Base-by-base conservation (phyloP, 768 basidiomycete genomes). In the Boletus edulis region DNA sequence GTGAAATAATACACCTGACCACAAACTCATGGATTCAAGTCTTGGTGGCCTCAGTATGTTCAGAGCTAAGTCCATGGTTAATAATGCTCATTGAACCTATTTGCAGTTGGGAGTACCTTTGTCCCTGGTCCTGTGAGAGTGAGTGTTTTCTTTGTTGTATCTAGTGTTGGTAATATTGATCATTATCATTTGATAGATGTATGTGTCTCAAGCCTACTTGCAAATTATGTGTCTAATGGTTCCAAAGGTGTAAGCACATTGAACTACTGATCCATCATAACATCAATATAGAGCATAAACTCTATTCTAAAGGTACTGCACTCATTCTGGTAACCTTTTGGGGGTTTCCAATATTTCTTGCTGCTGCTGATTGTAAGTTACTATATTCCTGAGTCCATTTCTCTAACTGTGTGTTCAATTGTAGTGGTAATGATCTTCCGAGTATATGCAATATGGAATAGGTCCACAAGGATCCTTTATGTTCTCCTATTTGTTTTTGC, bases 301-400 rank as follows among this genome's bases (percentile, higher is more conserved):
- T 13, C 34, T 45, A 20, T 35, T 37, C 13, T 7, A 0, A 51
- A 60, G 57, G 57, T 39, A 40, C 35, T 12, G 7, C 4, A 27
- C 8, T 41, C 1, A 1, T 12, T 20, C 1, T 49, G 6, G 1
- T 34, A 7, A 1, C 13, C 1, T 1, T 0, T 0, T 61, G 51
- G 51, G 11, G 0, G 3, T 61, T 34, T 14, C 24, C 31, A 5
- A 18, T 59, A 6, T 59, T 62, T 8, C 6, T 51, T 14, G 37
- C 18, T 29, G 31, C 34, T 20, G 38, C 51, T 18, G 54, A 62
- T 43, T n/a, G 59, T 60, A 27, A 37, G 54, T 29, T 6, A 4
- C 1, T n/a, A 24, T 39, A 14, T 6, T 0, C 5, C 15, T 5
- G 3, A 24, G 34, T 37, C 27, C 2, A 6, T 24, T 31, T 34